phyloP scores from a whole-genome alignment of 2,329 filamentous ascomycete species.

The Alternaria sp. region DNA sequence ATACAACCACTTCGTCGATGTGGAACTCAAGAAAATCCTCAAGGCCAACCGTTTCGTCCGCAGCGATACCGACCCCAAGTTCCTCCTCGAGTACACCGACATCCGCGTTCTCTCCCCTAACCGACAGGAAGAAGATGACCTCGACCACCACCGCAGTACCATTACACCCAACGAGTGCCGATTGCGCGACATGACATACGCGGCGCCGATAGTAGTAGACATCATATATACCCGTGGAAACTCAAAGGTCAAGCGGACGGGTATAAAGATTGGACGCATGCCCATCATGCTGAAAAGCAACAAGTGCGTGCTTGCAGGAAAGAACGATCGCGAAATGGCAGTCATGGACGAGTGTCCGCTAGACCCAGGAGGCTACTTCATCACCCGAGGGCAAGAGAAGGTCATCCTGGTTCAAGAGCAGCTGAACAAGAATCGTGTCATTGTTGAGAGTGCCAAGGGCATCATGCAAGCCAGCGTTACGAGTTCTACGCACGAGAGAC shows the following conservation, averaged over 20 bases:
- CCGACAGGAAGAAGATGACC: conserved; percentile 76
- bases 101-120: conserved; percentile 86
- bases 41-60: conserved; percentile 86
- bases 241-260: conserved; percentile 73
- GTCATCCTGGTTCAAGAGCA: conserved; percentile 98
- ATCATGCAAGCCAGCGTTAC: conserved; percentile 93
- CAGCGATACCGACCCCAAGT: conserved; percentile 90
- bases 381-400: conserved; percentile 97
- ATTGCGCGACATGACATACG: conserved; percentile 96
- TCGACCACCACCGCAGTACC: conserved; percentile 54
- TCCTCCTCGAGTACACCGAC: conserved; percentile 89
- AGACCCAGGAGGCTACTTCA: conserved; percentile 97
- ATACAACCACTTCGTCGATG: conserved; percentile 97
- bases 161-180: conserved; percentile 96
- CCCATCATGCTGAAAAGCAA: conserved; percentile 97
- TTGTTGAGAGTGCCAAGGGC: conserved; percentile 95
- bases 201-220: conserved; percentile 91
- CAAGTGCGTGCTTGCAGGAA: conserved; percentile 84
- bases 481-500: conserved; percentile 92
- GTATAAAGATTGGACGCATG: conserved; percentile 84
- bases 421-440: conserved; percentile 98
- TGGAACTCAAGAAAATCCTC: conserved; percentile 96
- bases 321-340: conserved; percentile 87
- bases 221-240: conserved; percentile 87
- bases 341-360: conserved; percentile 93